Conservation (phyloP, 352 stramenopile species). For the Phytophthora cryptogea region DNA sequence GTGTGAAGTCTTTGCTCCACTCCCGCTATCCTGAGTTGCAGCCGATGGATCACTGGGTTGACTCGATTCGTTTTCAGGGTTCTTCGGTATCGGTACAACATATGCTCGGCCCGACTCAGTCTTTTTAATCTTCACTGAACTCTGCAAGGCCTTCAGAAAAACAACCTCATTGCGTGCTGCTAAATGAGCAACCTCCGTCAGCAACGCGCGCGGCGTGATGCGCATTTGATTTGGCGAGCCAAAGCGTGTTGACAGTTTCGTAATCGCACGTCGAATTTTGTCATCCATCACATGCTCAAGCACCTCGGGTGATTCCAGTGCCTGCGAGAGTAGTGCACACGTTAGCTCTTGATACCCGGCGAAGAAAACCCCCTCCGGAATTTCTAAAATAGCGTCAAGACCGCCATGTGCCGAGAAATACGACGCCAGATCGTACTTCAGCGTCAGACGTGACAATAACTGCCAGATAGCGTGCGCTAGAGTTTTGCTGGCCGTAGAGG, state of each 20-base stretch:
- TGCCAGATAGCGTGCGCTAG: constrained; percentile 77
- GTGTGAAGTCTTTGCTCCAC: constrained; percentile 39
- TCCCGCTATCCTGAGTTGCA: constrained; percentile 24
- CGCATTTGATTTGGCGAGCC: constrained; percentile 76
- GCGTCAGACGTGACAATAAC: constrained; percentile 63
- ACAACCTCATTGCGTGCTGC: constrained; percentile 77
- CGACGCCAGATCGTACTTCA: constrained; percentile 75
- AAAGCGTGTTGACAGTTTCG: constrained; percentile 75
- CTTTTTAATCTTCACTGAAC: constrained; percentile 75
- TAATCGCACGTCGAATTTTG: constrained; percentile 77
- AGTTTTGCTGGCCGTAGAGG: constrained; percentile 24
- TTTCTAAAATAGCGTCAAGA: constrained; percentile 62
- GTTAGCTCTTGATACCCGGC: constrained; percentile 77
- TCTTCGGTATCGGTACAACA: constrained; percentile 53
- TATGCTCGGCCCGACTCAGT: constrained; percentile 83
- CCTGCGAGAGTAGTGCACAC: constrained; percentile 66
- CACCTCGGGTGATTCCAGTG: constrained; percentile 82
- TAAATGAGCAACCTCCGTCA: constrained; percentile 78
- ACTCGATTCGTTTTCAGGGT: constrained; percentile 20
- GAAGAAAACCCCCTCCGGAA: constrained; percentile 55
- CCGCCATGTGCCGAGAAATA: constrained; percentile 58
- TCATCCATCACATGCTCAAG: constrained; percentile 89
- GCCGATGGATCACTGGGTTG: constrained; percentile 6
- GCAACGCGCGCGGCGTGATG: constrained; percentile 77
- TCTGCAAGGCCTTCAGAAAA: constrained; percentile 74